Evolutionary conservation across 2,329 filamentous ascomycete genomes (phyloP).

Genomic region (Polychaeton citri): DNA sequence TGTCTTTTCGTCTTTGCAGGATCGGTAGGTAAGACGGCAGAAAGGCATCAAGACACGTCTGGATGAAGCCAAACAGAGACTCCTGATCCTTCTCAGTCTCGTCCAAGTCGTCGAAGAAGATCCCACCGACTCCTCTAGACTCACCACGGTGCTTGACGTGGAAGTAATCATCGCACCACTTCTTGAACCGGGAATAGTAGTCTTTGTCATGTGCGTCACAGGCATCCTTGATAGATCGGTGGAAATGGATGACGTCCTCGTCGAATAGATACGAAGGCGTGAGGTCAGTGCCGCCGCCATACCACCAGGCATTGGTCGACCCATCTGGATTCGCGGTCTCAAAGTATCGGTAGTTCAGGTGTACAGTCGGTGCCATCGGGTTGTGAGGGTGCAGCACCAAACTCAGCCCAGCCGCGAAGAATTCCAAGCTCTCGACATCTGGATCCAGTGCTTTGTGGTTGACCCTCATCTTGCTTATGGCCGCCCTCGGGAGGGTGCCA

Average conservation of each 20-base stretch:
- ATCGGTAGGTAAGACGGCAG: slow-evolving; percentile 85
- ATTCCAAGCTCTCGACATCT: slow-evolving; percentile 70
- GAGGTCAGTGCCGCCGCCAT: slow-evolving; percentile 85
- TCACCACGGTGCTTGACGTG: slow-evolving; percentile 83
- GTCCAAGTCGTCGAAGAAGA: slow-evolving; percentile 98
- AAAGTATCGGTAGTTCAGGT: slow-evolving; percentile 97
- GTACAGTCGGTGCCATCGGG: slow-evolving; percentile 93
- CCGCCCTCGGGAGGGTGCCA: slow-evolving; percentile 71
- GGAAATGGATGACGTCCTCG: slow-evolving; percentile 94
- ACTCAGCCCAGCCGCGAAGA: slow-evolving; percentile 89
- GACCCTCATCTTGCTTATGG: slow-evolving; percentile 83
- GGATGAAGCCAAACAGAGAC: slow-evolving; percentile 77
- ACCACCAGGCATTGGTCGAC: slow-evolving; percentile 87
- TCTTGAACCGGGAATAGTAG: slow-evolving; percentile 92
- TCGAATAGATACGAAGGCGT: slow-evolving; percentile 92
- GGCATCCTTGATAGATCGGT: slow-evolving; percentile 78
- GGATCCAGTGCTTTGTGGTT: slow-evolving; percentile 85
- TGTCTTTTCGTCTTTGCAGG: slow-evolving; percentile 74
- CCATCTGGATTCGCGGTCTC: slow-evolving; percentile 82
- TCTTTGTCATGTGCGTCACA: slow-evolving; percentile 87
- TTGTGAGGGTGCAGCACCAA: slow-evolving; percentile 89
- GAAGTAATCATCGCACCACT: slow-evolving; percentile 98
- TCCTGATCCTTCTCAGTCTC: slow-evolving; percentile 75
- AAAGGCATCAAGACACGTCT: slow-evolving; percentile 76
- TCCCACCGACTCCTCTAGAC: slow-evolving; percentile 77